These are phyloP conservation scores for Jacaranda mimosifolia DNA, from an alignment of 257 asterid species.

Conservation along the genomic window DNA sequence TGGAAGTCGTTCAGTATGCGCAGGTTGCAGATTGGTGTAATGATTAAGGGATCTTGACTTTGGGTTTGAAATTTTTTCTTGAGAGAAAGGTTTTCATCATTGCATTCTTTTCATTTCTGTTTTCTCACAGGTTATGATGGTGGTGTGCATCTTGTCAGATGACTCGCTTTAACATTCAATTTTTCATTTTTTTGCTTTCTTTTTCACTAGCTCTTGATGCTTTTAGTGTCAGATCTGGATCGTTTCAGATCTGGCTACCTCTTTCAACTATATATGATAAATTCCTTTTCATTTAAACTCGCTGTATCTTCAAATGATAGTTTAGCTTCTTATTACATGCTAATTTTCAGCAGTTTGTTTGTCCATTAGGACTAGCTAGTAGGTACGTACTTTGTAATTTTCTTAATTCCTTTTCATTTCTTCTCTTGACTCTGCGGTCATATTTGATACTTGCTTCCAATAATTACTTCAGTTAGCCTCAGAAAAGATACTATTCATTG, in stretches of 20 bases:
- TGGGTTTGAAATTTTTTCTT: neutral
- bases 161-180: neutral
- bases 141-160: conserved; percentile 43
- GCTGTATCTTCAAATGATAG: neutral
- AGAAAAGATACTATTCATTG: no score
- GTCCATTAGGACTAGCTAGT: no score
- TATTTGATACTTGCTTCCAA: no score
- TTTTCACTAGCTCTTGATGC: neutral
- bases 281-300: neutral
- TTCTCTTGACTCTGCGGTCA: no score
- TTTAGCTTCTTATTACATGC: no score
- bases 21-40: conserved; percentile 53
- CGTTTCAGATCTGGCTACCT: conserved; percentile 27
- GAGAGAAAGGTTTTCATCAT: conserved; percentile 43
- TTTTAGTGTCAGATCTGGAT: conserved; percentile 30
- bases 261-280: neutral
- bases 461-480: no score
- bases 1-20: neutral
- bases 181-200: conserved; percentile 13
- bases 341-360: no score
- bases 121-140: conserved; percentile 44
- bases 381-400: no score
- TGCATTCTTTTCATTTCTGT: conserved; percentile 33
- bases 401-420: no score
- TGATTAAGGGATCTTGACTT: conserved; percentile 65